Base-by-base conservation (phyloP, 805 yeast species). In the Candida piceae region DNA sequence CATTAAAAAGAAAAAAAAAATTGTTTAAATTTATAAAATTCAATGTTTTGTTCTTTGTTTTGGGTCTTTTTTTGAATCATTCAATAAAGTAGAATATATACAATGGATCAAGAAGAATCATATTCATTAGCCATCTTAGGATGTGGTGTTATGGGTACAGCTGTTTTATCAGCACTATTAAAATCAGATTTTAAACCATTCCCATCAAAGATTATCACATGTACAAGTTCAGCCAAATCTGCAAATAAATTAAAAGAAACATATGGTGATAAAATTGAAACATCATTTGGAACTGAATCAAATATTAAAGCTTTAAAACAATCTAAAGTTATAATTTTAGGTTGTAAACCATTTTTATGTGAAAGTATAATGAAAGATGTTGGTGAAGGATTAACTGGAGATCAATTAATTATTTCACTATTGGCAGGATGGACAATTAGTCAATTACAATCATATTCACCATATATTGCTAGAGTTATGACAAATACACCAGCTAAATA, bases 81-180 rank as follows among this genome's bases (percentile, higher is more conserved):
- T 7, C 22, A 20, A 20, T 20, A n/a, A n/a, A n/a, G n/a, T n/a
- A n/a, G n/a, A n/a, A 7, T 20, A 9, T 7, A 20, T 6, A 20
- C 16, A 26, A 26, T 26, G 29, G 29, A 26, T 6, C 4, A 5
- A 5, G 13, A 26, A n/a, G 49, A 45, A 40, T 40, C 44, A 7
- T 58, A 52, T 34, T 57, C 61, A 10, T 33, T 90, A 36, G 73
- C 89, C 13, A 78, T 93, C 21, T 70, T 93, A 37, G 99, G 97
- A 24, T 78, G 95, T 52, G 99, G 99, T 42, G 88, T 84, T 38
- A 85, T 93, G 87, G 97, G 97, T 41, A 82, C 90, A 13, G 96
- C 97, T 9, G 85, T 93, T 32, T 72, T 86, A 22, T 71, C 85
- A 10, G 95, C 97, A 9, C 77, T 84, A 31, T 64, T 85, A 36